phyloP scores from a whole-genome alignment of 306 rosid species.

The Casuarina glauca region DNA sequence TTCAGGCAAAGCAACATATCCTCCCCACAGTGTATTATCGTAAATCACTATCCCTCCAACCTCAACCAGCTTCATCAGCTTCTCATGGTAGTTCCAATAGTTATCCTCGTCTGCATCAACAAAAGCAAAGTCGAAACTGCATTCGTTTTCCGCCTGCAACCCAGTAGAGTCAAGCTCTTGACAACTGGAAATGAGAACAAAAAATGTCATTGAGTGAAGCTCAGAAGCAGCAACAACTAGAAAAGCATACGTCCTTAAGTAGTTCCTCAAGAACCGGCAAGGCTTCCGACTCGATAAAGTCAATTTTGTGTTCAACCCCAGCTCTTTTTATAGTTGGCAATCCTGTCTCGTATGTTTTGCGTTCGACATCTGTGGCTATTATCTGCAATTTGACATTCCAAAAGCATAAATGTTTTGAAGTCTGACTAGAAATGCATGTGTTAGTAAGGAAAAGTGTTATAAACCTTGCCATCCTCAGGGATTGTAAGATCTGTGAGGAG shows the following conservation, averaged over 20 bases:
- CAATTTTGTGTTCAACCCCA: conserved; percentile 65
- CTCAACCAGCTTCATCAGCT: conserved; percentile 47
- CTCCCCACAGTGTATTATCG: conserved; percentile 64
- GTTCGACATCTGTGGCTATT: conserved; percentile 50
- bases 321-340: conserved; percentile 56
- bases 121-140: conserved; percentile 55
- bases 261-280: conserved; percentile 46
- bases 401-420: not conserved
- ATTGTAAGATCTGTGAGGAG: conserved; percentile 66
- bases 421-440: too few species aligned
- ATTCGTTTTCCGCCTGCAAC: conserved; percentile 44
- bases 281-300: conserved; percentile 53
- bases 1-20: conserved; percentile 47
- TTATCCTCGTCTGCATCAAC: conserved; percentile 59
- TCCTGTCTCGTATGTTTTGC: conserved; percentile 53
- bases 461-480: conserved; percentile 58
- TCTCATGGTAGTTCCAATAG: conserved; percentile 57
- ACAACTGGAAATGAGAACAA: not conserved
- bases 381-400: conserved; percentile 33
- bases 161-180: not conserved
- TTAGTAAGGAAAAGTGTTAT: not conserved
- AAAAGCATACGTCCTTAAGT: conserved; percentile 19
- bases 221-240: not conserved
- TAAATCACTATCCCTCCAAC: conserved; percentile 50
- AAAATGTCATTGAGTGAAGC: not conserved